These are phyloP conservation scores for Plasmodium coatneyi DNA, from an alignment of 169 alveolate species.

Conservation along the genomic window DNA sequence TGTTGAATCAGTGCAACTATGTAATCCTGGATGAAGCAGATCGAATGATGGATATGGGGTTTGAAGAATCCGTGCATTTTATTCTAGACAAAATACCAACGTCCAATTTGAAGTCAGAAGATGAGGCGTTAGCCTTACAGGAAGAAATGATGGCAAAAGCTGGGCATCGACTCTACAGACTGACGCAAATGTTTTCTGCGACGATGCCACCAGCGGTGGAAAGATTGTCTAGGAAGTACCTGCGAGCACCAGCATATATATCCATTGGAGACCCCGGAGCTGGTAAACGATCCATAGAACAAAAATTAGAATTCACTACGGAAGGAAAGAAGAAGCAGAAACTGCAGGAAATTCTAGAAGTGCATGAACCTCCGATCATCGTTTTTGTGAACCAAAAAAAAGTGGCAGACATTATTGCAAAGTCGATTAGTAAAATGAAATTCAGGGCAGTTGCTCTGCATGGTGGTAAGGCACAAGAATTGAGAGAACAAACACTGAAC, in stretches of 20 bases:
- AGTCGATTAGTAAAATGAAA: constrained; percentile 85
- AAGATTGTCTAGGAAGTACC: constrained; percentile 91
- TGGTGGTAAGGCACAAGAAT: constrained; percentile 95
- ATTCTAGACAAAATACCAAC: constrained; percentile 93
- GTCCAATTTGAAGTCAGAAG: constrained; percentile 87
- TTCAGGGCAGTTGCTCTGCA: constrained; percentile 88
- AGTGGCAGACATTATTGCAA: constrained; percentile 92
- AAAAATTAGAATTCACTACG: constrained; percentile 90
- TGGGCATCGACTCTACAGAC: constrained; percentile 90
- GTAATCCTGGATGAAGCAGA: constrained; percentile 98
- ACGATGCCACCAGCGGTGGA: constrained; percentile 97
- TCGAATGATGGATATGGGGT: constrained; percentile 97
- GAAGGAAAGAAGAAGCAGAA: constrained; percentile 89
- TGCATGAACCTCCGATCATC: constrained; percentile 93
- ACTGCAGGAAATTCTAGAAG: constrained; percentile 79
- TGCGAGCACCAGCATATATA: constrained; percentile 91
- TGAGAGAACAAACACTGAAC: constrained; percentile 93
- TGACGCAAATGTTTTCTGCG: constrained; percentile 96
- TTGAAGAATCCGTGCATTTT: constrained; percentile 94
- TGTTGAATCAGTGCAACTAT: constrained; percentile 93
- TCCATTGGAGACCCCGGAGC: constrained; percentile 97
- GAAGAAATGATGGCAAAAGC: constrained; percentile 90
- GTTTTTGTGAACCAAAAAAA: constrained; percentile 95
- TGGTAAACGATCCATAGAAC: constrained; percentile 94
- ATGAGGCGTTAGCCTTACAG: constrained; percentile 88